Percentiles rank a stretch among this genome's conserved stretches.
phyloP scores from a whole-genome alignment of 306 rosid genomes.

The Amphicarpaea edgeworthii region DNA sequence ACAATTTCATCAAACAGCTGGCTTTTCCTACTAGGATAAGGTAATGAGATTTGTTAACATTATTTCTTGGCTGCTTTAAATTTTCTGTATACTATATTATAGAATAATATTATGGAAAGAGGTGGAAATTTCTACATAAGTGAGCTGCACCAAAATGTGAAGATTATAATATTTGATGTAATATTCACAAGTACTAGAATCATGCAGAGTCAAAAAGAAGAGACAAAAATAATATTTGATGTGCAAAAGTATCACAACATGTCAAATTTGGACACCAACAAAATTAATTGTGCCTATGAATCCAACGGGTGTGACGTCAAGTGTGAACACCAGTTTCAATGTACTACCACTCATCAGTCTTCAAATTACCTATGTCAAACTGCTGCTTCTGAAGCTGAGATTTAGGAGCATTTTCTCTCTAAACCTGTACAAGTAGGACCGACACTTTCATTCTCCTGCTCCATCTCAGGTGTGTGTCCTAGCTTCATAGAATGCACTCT shows the following conservation, averaged over 20 bases:
- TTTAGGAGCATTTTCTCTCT: conserved; percentile 35
- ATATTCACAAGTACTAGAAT: no score
- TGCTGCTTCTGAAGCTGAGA: conserved; percentile 24
- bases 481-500: conserved; percentile 41
- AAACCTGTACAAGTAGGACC: conserved; percentile 11
- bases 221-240: conserved; percentile 10
- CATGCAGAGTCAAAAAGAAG: conserved; percentile 51
- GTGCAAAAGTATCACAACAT: conserved; percentile 41
- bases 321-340: conserved; percentile 40
- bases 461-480: no score
- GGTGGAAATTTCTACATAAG: conserved; percentile 47
- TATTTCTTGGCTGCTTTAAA: conserved; percentile 43
- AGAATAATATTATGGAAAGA: conserved; percentile 38
- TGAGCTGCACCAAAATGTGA: conserved; percentile 49
- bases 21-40: conserved; percentile 38
- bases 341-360: conserved; percentile 28
- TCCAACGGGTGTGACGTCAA: conserved; percentile 50
- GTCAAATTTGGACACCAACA: conserved; percentile 51
- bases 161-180: conserved; percentile 37
- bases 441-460: neutral
- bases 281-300: conserved; percentile 43
- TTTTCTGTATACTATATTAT: conserved; percentile 16
- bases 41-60: conserved; percentile 41
- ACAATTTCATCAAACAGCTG: conserved; percentile 46
- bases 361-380: conserved; percentile 32